Evolutionary conservation across 73 alveolate species (phyloP).

Genomic region (Paramecium pentaurelia): DNA sequence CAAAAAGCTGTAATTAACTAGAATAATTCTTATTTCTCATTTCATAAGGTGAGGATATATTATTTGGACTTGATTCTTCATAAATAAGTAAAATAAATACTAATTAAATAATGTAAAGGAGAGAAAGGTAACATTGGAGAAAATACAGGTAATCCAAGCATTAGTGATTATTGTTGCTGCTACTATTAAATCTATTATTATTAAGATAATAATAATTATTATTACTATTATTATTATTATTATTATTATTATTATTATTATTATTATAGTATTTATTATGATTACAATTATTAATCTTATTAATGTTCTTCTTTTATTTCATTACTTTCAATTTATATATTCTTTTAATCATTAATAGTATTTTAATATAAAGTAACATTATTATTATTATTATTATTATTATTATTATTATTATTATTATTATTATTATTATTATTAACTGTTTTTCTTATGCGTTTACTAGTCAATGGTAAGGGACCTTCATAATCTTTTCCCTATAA

Average conservation of each 20-base stretch:
- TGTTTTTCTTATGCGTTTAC: background rate
- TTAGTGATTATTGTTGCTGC: background rate
- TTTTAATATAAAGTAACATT: background rate
- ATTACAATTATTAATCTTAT: background rate
- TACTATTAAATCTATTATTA: background rate
- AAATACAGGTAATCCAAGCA: slow-evolving; percentile 1
- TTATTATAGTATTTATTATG: background rate
- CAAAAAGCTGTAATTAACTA: background rate
- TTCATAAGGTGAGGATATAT: slow-evolving; percentile 4
- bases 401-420: background rate
- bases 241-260: background rate
- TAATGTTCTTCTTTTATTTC: slow-evolving; percentile 2
- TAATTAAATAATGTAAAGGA: background rate
- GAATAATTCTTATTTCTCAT: background rate
- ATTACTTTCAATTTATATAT: background rate
- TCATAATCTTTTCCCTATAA: slow-evolving; percentile 29
- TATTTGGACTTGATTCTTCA: background rate
- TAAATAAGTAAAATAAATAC: background rate
- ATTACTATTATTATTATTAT: background rate
- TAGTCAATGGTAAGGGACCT: background rate
- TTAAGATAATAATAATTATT: background rate
- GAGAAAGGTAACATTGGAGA: slow-evolving; percentile 38
- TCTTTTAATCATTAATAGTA: background rate
- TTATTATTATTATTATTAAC: background rate
- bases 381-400: background rate